These are phyloP conservation scores for Aphanomyces invadans DNA, from an alignment of 352 stramenopile species.

Conservation along the genomic window DNA sequence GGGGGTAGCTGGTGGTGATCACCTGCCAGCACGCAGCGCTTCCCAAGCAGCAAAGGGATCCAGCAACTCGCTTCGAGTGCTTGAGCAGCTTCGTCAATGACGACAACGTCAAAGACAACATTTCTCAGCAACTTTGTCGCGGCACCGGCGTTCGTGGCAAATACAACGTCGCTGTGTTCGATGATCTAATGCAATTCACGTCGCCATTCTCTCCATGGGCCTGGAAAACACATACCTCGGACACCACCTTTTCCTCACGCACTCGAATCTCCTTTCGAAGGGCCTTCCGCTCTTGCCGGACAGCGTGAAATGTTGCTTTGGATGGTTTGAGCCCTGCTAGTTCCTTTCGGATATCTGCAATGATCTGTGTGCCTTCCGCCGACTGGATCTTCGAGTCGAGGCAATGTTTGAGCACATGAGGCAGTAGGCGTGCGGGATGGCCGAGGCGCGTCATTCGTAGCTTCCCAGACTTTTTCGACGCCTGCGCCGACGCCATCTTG, in stretches of 20 bases:
- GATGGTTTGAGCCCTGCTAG: conserved; percentile 60
- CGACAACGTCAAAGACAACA: conserved; percentile 90
- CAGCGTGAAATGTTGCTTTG: conserved; percentile 37
- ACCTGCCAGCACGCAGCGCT: conserved; percentile 81
- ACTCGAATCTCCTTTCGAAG: conserved; percentile 92
- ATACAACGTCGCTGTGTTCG: conserved; percentile 89
- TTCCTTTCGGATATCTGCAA: conserved; percentile 92
- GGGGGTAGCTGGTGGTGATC: conserved; percentile 97
- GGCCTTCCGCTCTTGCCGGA: conserved; percentile 78
- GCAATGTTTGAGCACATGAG: conserved; percentile 87
- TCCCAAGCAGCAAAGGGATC: conserved; percentile 92
- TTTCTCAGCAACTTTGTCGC: conserved; percentile 85
- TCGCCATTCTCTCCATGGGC: neutral
- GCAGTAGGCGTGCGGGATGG: conserved; percentile 91
- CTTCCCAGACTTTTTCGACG: conserved; percentile 14
- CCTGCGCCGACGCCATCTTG: conserved; percentile 60
- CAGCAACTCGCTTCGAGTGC: conserved; percentile 95
- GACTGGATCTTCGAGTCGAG: conserved; percentile 89
- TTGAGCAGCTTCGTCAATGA: conserved; percentile 97
- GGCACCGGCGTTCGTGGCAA: conserved; percentile 94
- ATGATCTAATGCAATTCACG: conserved; percentile 32
- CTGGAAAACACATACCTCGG: conserved; percentile 45
- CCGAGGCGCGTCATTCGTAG: conserved; percentile 75
- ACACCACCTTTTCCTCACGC: conserved; percentile 91
- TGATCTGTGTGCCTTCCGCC: conserved; percentile 93